Conservation (phyloP, 495 filamentous ascomycete genomes). For the Penicillium steckii region DNA sequence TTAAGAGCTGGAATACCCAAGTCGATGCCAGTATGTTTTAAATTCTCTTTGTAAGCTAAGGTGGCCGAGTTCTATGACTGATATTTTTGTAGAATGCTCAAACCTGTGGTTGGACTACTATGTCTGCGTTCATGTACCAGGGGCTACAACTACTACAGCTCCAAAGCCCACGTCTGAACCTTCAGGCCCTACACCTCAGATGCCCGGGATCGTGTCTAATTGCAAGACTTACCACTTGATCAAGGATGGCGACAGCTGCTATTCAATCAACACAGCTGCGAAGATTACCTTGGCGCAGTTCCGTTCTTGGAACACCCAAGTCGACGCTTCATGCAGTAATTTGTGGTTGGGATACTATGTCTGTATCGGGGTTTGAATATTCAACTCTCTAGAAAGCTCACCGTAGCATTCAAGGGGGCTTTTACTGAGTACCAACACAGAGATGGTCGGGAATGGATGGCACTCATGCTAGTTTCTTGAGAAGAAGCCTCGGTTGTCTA, state of each 20-base stretch:
- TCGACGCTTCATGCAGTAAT: slow-evolving; percentile 20
- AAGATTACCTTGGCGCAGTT: background rate
- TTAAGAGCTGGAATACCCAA: slow-evolving; percentile 30
- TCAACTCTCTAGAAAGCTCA: too few relatives aligned
- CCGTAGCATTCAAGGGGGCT: too few relatives aligned
- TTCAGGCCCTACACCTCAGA: slow-evolving; percentile 13
- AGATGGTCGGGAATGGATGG: too few relatives aligned
- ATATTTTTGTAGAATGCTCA: slow-evolving; percentile 17
- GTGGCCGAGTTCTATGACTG: too few relatives aligned
- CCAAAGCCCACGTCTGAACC: background rate
- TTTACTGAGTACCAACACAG: too few relatives aligned
- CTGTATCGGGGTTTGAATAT: slow-evolving; percentile 20
- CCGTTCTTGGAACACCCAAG: slow-evolving; percentile 31
- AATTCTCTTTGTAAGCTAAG: too few relatives aligned
- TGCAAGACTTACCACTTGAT: slow-evolving; percentile 25
- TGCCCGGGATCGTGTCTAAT: slow-evolving; percentile 10
- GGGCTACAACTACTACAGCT: slow-evolving; percentile 11
- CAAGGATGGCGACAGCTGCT: slow-evolving; percentile 21
- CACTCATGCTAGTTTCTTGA: too few relatives aligned
- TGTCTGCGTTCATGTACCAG: slow-evolving; percentile 17
- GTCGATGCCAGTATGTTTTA: too few relatives aligned
- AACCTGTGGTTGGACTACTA: slow-evolving; percentile 19
- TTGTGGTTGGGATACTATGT: slow-evolving; percentile 26
- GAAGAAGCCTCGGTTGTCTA: too few relatives aligned
- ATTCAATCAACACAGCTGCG: slow-evolving; percentile 10